Evolutionary conservation across 2,329 filamentous ascomycete genomes (phyloP).

Genomic region (Cordyceps militaris): DNA sequence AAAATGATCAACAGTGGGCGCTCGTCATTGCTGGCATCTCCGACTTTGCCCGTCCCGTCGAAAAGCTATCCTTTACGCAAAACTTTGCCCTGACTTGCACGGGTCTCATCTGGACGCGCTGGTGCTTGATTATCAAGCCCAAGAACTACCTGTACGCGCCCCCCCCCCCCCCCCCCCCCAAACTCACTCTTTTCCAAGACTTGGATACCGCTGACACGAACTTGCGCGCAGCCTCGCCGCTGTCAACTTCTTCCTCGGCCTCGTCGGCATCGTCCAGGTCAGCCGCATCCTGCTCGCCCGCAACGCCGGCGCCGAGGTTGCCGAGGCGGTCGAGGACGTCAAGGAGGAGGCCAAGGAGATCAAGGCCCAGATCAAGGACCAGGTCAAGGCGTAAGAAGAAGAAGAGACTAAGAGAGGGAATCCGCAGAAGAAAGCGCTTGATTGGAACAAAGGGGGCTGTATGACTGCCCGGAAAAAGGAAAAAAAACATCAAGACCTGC

Average conservation of each 20-base stretch:
- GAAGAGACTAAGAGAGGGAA: too few species aligned
- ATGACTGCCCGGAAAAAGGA: neutral
- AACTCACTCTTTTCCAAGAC: neutral
- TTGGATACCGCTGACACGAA: neutral
- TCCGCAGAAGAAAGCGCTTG: too few species aligned
- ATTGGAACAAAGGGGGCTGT: neutral
- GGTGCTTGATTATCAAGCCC: constrained; percentile 96
- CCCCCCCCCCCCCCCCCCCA: neutral
- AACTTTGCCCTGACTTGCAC: constrained; percentile 86
- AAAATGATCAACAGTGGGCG: constrained; percentile 54
- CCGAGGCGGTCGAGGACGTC: constrained; percentile 34
- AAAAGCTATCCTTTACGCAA: constrained; percentile 88
- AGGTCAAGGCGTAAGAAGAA: constrained; percentile 20
- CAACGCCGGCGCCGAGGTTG: constrained; percentile 42
- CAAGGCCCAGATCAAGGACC: constrained; percentile 22
- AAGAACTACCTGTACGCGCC: constrained; percentile 73
- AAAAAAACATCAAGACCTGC: neutral
- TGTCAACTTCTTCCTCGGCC: constrained; percentile 96
- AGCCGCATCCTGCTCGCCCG: constrained; percentile 66
- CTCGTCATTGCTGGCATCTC: constrained; percentile 87
- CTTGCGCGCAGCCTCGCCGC: constrained; percentile 62
- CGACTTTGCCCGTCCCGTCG: constrained; percentile 84
- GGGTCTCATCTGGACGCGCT: constrained; percentile 94
- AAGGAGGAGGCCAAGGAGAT: constrained; percentile 24
- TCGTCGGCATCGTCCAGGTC: constrained; percentile 78